Evolutionary conservation across 352 stramenopile species (phyloP).

Genomic region (Phytophthora citricola): DNA sequence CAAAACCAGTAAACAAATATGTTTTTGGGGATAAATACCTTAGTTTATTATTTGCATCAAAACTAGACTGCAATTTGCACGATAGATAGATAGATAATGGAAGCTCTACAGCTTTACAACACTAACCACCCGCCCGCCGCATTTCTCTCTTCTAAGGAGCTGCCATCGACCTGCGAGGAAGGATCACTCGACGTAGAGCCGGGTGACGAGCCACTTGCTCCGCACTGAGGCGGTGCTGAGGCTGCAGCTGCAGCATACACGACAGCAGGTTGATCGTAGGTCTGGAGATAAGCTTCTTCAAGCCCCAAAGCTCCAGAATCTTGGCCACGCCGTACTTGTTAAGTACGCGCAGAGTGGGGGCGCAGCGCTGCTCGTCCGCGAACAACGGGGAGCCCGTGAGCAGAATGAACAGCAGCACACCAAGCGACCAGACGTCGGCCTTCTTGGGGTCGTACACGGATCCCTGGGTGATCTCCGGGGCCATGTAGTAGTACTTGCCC

Average conservation of each 20-base stretch:
- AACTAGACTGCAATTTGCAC: conserved; percentile 12
- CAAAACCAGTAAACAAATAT: no score
- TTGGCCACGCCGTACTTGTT: conserved; percentile 57
- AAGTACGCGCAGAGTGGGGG: conserved; percentile 53
- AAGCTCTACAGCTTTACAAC: conserved; percentile 15
- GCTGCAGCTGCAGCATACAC: conserved; percentile 53
- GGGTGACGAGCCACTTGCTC: conserved; percentile 42
- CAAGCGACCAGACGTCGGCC: conserved; percentile 84
- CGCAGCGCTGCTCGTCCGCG: conserved; percentile 36
- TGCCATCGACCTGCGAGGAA: conserved; percentile 1
- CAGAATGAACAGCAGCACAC: conserved; percentile 86
- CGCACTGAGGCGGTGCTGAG: conserved; percentile 36
- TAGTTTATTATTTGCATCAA: conserved; percentile 29
- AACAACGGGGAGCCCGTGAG: conserved; percentile 58
- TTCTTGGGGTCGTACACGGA: conserved; percentile 52
- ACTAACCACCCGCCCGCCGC: conserved; percentile 2
- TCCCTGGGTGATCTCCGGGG: conserved; percentile 49
- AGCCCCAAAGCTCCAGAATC: conserved; percentile 63
- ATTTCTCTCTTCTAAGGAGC: conserved; percentile 9
- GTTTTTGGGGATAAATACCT: conserved; percentile 25
- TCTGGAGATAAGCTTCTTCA: conserved; percentile 37
- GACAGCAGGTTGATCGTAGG: conserved; percentile 52
- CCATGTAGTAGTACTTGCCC: conserved; percentile 78
- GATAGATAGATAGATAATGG: conserved; percentile 17
- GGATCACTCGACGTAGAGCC: conserved; percentile 14